These are phyloP conservation scores for Trifolium pratense DNA, from an alignment of 306 rosid species.

Conservation along the genomic window DNA sequence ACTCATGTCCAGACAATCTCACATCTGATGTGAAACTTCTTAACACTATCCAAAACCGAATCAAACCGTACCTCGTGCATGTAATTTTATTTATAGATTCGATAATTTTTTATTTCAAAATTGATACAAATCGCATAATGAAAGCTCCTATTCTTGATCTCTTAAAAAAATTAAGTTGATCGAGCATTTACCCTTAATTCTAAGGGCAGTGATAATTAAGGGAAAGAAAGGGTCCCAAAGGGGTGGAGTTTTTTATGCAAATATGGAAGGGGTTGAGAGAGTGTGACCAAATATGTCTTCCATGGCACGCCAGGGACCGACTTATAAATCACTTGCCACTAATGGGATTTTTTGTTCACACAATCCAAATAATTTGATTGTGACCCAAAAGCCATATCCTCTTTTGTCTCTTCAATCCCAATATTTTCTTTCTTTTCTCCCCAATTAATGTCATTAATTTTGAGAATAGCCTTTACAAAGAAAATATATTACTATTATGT, in stretches of 20 bases:
- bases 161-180: no score
- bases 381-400: slow-evolving; percentile 50
- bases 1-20: no score
- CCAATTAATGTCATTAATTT: slow-evolving; percentile 36
- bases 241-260: slow-evolving; percentile 50
- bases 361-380: slow-evolving; percentile 60
- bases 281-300: slow-evolving; percentile 55
- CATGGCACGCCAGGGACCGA: slow-evolving; percentile 67
- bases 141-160: no score
- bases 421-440: slow-evolving; percentile 31
- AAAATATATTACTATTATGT: neutral
- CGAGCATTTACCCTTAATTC: neutral
- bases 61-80: no score
- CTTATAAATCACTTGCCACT: slow-evolving; percentile 48
- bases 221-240: slow-evolving; percentile 38
- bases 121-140: no score
- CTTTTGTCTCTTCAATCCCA: slow-evolving; percentile 51
- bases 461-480: slow-evolving; percentile 44
- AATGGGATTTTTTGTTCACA: slow-evolving; percentile 38
- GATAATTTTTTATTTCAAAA: no score
- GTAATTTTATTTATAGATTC: no score
- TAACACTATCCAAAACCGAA: no score
- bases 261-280: slow-evolving; percentile 9
- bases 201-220: slow-evolving; percentile 3
- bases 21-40: no score